These are phyloP conservation scores for Pseudocercospora cruenta DNA, from an alignment of 2,329 filamentous ascomycete genomes.

Conservation along the genomic window DNA sequence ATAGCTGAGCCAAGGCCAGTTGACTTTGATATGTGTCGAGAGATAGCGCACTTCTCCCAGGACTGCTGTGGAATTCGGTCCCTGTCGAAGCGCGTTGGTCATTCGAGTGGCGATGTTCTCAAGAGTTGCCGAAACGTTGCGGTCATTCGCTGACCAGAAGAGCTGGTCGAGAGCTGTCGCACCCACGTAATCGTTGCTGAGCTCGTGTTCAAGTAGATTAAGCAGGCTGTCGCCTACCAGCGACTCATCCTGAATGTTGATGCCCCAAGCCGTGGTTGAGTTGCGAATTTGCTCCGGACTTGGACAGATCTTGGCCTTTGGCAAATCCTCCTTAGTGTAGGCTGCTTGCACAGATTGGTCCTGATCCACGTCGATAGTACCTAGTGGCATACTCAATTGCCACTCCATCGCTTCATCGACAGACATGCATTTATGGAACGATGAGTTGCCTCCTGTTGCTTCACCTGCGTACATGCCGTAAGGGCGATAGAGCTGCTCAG, in stretches of 20 bases:
- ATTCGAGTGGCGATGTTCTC: neutral
- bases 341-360: neutral
- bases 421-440: neutral
- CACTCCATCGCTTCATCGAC: neutral
- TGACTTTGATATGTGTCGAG: constrained; percentile 5
- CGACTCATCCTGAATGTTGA: constrained; percentile 1
- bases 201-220: neutral
- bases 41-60: neutral
- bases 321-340: neutral
- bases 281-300: neutral
- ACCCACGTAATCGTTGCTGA: neutral
- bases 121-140: neutral
- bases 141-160: neutral
- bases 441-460: neutral
- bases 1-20: constrained; percentile 4
- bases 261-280: neutral
- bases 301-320: neutral
- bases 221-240: neutral
- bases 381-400: neutral
- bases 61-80: neutral
- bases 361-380: neutral
- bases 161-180: neutral
- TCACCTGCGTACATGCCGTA: neutral
- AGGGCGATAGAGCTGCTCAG: neutral
- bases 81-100: neutral